These are phyloP conservation scores for Hypomontagnella submonticulosa DNA, from an alignment of 495 filamentous ascomycete species.

Conservation along the genomic window DNA sequence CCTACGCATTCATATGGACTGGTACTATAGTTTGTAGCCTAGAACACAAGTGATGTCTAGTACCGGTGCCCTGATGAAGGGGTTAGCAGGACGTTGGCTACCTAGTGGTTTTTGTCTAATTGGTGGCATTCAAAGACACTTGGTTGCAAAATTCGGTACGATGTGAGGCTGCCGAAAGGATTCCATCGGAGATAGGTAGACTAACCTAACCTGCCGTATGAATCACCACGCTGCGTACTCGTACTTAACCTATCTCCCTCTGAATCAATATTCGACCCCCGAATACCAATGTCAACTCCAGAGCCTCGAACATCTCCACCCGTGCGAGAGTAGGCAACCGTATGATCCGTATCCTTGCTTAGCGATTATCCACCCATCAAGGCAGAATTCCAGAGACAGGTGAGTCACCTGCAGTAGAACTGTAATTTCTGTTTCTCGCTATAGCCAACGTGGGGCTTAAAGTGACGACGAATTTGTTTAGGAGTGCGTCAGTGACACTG, in stretches of 20 bases:
- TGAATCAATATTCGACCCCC: conserved; percentile 18
- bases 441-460: conserved; percentile 12
- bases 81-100: conserved; percentile 11
- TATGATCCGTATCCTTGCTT: conserved; percentile 11
- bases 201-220: conserved; percentile 10
- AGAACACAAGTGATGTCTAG: conserved; percentile 14
- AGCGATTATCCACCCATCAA: conserved; percentile 12
- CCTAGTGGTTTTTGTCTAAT: conserved; percentile 3
- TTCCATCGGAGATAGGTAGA: conserved; percentile 8
- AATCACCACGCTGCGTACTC: conserved; percentile 14
- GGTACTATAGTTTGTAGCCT: background rate
- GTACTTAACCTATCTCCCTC: background rate
- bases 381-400: conserved; percentile 24
- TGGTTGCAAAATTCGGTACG: conserved; percentile 16
- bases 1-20: conserved; percentile 4
- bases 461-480: conserved; percentile 31
- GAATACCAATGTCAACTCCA: conserved; percentile 14
- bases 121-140: conserved; percentile 9
- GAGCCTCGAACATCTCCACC: conserved; percentile 11
- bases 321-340: conserved; percentile 8
- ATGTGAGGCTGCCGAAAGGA: conserved; percentile 9
- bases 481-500: conserved; percentile 43
- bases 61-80: conserved; percentile 13
- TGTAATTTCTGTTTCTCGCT: conserved; percentile 33
- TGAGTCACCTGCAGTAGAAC: conserved; percentile 42